Conservation (phyloP, 805 yeast genomes). For the Yarrowia yakushimensis region DNA sequence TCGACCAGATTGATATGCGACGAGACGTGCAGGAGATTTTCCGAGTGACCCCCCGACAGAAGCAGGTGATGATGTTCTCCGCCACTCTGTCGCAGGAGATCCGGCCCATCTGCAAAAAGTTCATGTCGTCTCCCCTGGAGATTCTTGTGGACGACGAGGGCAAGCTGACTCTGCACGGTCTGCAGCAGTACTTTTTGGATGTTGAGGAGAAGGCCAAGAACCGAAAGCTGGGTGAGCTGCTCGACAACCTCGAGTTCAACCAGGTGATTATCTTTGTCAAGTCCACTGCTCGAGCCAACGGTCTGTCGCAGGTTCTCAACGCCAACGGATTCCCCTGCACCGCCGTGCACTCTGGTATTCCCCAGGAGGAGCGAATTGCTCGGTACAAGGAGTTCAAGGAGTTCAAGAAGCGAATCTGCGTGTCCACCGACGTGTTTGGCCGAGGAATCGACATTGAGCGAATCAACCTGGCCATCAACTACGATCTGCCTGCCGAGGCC, state of each 20-base stretch:
- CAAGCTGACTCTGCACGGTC: conserved; percentile 94
- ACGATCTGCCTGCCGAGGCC: conserved; percentile 93
- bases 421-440: conserved; percentile 96
- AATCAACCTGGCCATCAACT: conserved; percentile 95
- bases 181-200: conserved; percentile 93
- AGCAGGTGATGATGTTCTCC: conserved; percentile 99
- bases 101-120: conserved; percentile 94
- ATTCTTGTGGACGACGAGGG: conserved; percentile 97
- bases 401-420: conserved; percentile 98
- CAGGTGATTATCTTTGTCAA: conserved; percentile 96
- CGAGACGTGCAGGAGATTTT: conserved; percentile 97
- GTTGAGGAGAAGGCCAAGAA: conserved; percentile 89
- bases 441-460: conserved; percentile 99
- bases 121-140: conserved; percentile 97
- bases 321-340: conserved; percentile 96
- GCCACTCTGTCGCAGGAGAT: conserved; percentile 93
- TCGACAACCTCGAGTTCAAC: conserved; percentile 93
- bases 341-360: conserved; percentile 91
- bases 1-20: conserved; percentile 91
- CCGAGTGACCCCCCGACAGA: conserved; percentile 96
- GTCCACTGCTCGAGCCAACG: conserved; percentile 87
- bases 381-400: conserved; percentile 95
- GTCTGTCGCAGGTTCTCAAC: conserved; percentile 80
- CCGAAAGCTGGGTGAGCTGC: conserved; percentile 83
- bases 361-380: conserved; percentile 97